phyloP scores from a whole-genome alignment of 306 rosid genomes.

The Sicyos baderoa region DNA sequence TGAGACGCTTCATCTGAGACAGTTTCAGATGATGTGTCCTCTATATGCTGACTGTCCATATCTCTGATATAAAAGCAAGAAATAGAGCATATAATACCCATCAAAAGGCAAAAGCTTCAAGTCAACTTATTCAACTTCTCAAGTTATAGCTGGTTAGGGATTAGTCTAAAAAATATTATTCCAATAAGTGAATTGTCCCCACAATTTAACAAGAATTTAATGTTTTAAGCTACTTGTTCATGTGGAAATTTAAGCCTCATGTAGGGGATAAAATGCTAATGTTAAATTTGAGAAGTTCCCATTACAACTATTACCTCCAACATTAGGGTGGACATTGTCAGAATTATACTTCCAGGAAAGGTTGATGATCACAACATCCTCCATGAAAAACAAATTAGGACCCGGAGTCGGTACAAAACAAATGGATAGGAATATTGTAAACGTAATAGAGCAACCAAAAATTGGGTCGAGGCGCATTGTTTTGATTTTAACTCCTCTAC shows the following conservation, averaged over 20 bases:
- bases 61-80: constrained; percentile 1
- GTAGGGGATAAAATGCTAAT: background rate
- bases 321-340: background rate
- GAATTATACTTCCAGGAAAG: background rate
- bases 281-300: background rate
- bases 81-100: background rate
- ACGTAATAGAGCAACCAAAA: background rate
- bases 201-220: background rate
- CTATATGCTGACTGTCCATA: constrained; percentile 32
- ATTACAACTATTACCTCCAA: background rate
- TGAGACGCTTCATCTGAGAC: constrained; percentile 36
- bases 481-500: too few relatives aligned
- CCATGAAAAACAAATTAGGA: background rate
- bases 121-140: constrained; percentile 12
- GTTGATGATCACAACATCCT: background rate
- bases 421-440: too few relatives aligned
- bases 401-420: background rate
- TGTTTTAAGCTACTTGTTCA: too few relatives aligned
- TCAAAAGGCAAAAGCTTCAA: constrained; percentile 7
- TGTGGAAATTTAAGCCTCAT: background rate
- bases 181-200: background rate
- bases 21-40: constrained; percentile 26
- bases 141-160: background rate
- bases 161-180: background rate
- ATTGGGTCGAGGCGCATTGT: background rate